Evolutionary conservation across 2,329 filamentous ascomycete species (phyloP).

Genomic region (Sporothrix pallida): DNA sequence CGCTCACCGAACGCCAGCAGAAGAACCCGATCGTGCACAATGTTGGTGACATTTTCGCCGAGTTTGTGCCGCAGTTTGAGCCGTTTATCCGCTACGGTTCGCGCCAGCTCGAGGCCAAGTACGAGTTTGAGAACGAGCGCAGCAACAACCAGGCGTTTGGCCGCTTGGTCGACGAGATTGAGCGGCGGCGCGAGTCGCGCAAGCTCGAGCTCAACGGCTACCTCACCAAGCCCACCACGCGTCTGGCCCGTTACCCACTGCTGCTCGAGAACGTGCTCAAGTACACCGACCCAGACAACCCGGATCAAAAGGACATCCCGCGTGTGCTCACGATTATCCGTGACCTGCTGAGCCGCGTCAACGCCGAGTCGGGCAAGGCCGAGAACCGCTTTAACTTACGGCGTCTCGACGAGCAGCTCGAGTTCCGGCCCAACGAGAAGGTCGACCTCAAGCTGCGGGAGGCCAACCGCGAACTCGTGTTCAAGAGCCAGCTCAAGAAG

Average conservation of each 20-base stretch:
- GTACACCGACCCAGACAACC: slow-evolving; percentile 85
- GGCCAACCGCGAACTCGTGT: slow-evolving; percentile 88
- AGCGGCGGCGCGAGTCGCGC: slow-evolving; percentile 91
- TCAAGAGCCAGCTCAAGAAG: slow-evolving; percentile 95
- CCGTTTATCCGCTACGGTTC: slow-evolving; percentile 97
- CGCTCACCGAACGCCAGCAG: slow-evolving; percentile 89
- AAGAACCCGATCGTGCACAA: slow-evolving; percentile 86
- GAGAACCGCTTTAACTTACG: slow-evolving; percentile 97
- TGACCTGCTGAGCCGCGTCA: slow-evolving; percentile 85
- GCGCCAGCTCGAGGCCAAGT: slow-evolving; percentile 95
- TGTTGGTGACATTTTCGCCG: slow-evolving; percentile 91
- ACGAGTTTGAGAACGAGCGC: slow-evolving; percentile 96
- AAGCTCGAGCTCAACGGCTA: slow-evolving; percentile 98
- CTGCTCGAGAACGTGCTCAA: slow-evolving; percentile 91
- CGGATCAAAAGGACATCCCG: slow-evolving; percentile 90
- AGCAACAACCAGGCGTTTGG: slow-evolving; percentile 82
- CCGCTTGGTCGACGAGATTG: slow-evolving; percentile 94
- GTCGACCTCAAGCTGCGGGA: slow-evolving; percentile 95
- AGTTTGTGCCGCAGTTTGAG: slow-evolving; percentile 89
- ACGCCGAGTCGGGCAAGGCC: slow-evolving; percentile 92
- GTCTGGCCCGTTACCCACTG: slow-evolving; percentile 90
- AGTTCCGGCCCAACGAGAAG: slow-evolving; percentile 86
- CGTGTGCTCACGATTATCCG: slow-evolving; percentile 86
- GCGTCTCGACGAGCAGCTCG: slow-evolving; percentile 87
- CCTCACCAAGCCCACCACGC: slow-evolving; percentile 94